phyloP scores from a whole-genome alignment of 202 grass and related monocot genomes.

The Bolboschoenoplectus hybrid region DNA sequence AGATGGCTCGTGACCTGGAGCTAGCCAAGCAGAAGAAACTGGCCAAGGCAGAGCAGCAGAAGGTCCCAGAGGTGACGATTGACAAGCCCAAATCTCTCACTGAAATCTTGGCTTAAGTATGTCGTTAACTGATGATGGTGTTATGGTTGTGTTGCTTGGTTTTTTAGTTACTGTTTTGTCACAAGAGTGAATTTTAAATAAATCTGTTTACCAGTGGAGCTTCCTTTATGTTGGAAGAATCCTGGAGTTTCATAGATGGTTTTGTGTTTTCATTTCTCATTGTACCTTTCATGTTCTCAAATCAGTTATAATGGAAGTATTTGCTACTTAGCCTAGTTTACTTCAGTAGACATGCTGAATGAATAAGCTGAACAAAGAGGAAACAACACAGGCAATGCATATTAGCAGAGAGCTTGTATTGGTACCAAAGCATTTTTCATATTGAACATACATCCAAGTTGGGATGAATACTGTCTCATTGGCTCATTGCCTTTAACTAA shows the following conservation, averaged over 20 bases:
- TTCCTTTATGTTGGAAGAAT: not conserved
- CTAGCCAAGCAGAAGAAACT: conserved; percentile 76
- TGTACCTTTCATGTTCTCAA: not conserved
- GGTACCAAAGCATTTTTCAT: not conserved
- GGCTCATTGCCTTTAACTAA: not conserved
- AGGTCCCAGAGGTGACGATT: not conserved
- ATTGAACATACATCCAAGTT: not conserved
- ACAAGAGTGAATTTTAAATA: not conserved
- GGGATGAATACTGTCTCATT: not conserved
- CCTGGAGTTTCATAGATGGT: not conserved
- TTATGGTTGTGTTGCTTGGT: not conserved
- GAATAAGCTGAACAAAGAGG: conserved; percentile 17
- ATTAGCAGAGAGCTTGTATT: not conserved
- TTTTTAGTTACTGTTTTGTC: not conserved
- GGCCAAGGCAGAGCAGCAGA: conserved; percentile 45
- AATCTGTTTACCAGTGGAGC: not conserved
- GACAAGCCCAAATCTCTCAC: conserved; percentile 48
- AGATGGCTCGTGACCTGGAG: conserved; percentile 75
- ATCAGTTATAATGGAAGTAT: not conserved
- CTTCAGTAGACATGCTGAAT: not conserved
- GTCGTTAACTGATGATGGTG: not conserved
- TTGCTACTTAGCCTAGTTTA: not conserved
- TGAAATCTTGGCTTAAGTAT: conserved; percentile 62
- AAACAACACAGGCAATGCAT: not conserved
- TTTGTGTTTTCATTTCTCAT: not conserved